Evolutionary conservation across 1,139 yeast species (phyloP).

Genomic region (Tardiomyces depauwii): DNA sequence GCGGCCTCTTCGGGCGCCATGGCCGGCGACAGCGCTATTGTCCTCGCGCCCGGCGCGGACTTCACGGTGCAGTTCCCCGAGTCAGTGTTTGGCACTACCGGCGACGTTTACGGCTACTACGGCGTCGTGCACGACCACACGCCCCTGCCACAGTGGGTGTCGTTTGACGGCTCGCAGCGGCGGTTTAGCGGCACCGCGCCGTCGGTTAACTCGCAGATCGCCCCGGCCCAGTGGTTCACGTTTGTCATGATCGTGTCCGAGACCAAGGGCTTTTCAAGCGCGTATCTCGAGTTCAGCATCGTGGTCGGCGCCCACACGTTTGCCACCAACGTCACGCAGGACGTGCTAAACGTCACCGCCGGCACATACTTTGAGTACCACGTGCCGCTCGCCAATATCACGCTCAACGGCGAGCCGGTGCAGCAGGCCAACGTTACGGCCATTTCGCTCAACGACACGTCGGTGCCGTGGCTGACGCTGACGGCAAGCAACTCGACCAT

Average conservation of each 20-base stretch:
- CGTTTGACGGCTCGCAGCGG: slow-evolving; percentile 46
- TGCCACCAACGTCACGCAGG: slow-evolving; percentile 42
- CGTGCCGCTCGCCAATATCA: slow-evolving; percentile 50
- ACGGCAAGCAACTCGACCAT: slow-evolving; percentile 27
- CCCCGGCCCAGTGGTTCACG: slow-evolving; percentile 72
- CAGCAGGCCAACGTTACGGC: slow-evolving; percentile 41
- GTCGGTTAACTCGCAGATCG: slow-evolving; percentile 66
- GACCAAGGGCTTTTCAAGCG: slow-evolving; percentile 63
- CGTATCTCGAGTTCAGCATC: slow-evolving; percentile 55
- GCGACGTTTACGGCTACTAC: slow-evolving; percentile 55
- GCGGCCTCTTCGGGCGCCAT: slow-evolving; percentile 19
- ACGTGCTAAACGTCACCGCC: slow-evolving; percentile 50
- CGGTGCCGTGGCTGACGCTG: slow-evolving; percentile 53
- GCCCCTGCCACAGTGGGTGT: slow-evolving; percentile 85
- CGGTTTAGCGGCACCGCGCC: slow-evolving; percentile 89
- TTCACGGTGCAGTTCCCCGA: slow-evolving; percentile 54
- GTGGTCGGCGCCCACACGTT: slow-evolving; percentile 83
- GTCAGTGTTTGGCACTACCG: slow-evolving; percentile 41
- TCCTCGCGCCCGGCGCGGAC: slow-evolving; percentile 54
- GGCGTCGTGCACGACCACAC: slow-evolving; percentile 76
- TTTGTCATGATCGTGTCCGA: slow-evolving; percentile 75
- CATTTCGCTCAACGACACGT: slow-evolving; percentile 33
- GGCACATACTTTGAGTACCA: slow-evolving; percentile 41
- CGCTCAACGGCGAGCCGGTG: slow-evolving; percentile 48
- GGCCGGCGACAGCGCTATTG: slow-evolving; percentile 62